Evolutionary conservation across 163 green algal species (phyloP).

Genomic region (Coccomyxa subellipsoidea): DNA sequence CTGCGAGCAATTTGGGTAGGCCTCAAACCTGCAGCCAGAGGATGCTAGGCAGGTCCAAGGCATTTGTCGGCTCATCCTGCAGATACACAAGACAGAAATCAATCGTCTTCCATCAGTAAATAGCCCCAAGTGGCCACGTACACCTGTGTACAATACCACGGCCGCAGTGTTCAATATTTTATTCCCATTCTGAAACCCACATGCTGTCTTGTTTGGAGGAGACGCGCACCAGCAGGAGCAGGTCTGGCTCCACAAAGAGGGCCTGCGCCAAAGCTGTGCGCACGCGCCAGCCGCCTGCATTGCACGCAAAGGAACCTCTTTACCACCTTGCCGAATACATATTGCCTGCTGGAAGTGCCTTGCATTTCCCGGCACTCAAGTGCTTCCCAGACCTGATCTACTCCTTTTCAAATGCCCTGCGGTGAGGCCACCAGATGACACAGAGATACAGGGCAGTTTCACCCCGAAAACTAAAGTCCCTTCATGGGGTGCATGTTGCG

Average conservation of each 20-base stretch:
- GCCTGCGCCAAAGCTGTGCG: conserved; percentile 60
- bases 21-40: conserved; percentile 20
- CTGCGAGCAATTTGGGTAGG: too few species aligned
- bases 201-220: not conserved
- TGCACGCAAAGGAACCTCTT: not conserved
- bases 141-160: too few species aligned
- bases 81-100: not conserved
- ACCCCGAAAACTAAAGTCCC: too few species aligned
- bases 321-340: not conserved
- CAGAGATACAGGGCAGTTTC: too few species aligned
- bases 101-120: not conserved
- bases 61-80: conserved; percentile 64
- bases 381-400: too few species aligned
- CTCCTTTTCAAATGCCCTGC: too few species aligned
- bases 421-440: too few species aligned
- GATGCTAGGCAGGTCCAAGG: conserved; percentile 46
- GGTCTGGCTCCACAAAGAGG: conserved; percentile 59
- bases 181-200: not conserved
- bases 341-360: not conserved
- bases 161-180: too few species aligned
- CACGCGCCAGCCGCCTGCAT: conserved; percentile 71
- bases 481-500: too few species aligned
- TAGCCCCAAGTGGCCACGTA: not conserved
- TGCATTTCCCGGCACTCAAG: too few species aligned
- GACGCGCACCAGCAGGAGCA: conserved; percentile 49